Evolutionary conservation across 805 yeast genomes (phyloP).

Genomic region (Candida berthetii): DNA sequence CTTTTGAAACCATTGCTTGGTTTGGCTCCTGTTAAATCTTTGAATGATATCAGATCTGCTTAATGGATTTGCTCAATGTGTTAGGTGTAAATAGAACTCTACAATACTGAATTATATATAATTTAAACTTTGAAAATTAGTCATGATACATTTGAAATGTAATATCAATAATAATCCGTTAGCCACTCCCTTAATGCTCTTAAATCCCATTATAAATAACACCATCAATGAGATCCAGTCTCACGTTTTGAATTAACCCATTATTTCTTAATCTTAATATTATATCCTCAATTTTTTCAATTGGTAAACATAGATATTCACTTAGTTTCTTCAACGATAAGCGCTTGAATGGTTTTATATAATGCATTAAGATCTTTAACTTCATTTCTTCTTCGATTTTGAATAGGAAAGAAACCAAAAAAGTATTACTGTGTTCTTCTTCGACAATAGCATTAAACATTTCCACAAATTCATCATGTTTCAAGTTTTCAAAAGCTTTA

Average conservation of each 20-base stretch:
- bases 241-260: conserved; percentile 14
- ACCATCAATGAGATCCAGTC: conserved; percentile 19
- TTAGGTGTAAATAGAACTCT: not conserved
- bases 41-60: conserved; percentile 1
- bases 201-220: conserved; percentile 12
- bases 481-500: conserved; percentile 14
- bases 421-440: conserved; percentile 9
- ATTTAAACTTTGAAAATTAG: not conserved
- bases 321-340: conserved; percentile 14
- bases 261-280: conserved; percentile 14
- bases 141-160: not conserved
- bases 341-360: conserved; percentile 20
- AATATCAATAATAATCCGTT: too few species aligned
- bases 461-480: conserved; percentile 10
- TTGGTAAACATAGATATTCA: conserved; percentile 9
- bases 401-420: conserved; percentile 11
- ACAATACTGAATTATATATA: not conserved
- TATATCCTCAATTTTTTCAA: conserved; percentile 17
- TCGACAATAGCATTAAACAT: conserved; percentile 5
- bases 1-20: conserved; percentile 22
- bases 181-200: too few species aligned
- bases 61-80: too few species aligned
- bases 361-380: conserved; percentile 18
- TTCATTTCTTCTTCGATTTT: conserved; percentile 15
- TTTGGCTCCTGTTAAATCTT: conserved; percentile 17